These are phyloP conservation scores for Malbranchea cinnamomea DNA, from an alignment of 2,329 filamentous ascomycete genomes.

Conservation along the genomic window DNA sequence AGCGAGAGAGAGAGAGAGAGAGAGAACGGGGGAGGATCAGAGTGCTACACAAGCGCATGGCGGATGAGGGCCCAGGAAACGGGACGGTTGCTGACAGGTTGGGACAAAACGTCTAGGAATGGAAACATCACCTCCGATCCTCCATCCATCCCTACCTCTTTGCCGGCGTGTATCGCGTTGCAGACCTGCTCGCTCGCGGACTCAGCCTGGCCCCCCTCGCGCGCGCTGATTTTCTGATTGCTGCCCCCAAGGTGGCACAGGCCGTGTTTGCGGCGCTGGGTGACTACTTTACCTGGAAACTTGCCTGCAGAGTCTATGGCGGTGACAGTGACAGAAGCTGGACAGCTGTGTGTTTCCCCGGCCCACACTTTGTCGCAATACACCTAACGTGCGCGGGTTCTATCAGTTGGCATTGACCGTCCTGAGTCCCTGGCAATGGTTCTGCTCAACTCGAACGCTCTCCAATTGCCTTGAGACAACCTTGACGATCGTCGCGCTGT, in stretches of 20 bases:
- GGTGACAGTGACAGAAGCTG: constrained; percentile 46
- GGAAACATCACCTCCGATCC: constrained; percentile 72
- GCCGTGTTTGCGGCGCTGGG: constrained; percentile 60
- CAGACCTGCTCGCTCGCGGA: constrained; percentile 41
- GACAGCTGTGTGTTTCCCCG: constrained; percentile 45
- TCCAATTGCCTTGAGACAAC: constrained; percentile 91
- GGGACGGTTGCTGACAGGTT: not conserved
- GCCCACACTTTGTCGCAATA: not conserved
- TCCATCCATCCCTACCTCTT: constrained; percentile 86
- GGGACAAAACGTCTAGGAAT: constrained; percentile 51
- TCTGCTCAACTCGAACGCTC: constrained; percentile 80
- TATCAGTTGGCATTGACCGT: constrained; percentile 52
- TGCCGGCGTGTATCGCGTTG: constrained; percentile 53
- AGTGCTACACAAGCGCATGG: too few relatives aligned
- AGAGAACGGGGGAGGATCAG: too few relatives aligned
- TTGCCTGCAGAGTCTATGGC: constrained; percentile 62
- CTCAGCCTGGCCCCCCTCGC: constrained; percentile 40
- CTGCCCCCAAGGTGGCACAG: constrained; percentile 61
- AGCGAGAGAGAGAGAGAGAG: constrained; percentile 1
- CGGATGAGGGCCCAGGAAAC: not conserved
- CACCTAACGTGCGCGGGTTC: not conserved
- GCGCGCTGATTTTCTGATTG: constrained; percentile 53
- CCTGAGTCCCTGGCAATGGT: constrained; percentile 89
- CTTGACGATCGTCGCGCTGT: constrained; percentile 63
- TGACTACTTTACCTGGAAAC: constrained; percentile 79